A percentile compares a stretch with the other conserved stretches of the same genome.
These are phyloP conservation scores for Kwoniella europaea DNA, from an alignment of 768 basidiomycete genomes.

Conservation along the genomic window DNA sequence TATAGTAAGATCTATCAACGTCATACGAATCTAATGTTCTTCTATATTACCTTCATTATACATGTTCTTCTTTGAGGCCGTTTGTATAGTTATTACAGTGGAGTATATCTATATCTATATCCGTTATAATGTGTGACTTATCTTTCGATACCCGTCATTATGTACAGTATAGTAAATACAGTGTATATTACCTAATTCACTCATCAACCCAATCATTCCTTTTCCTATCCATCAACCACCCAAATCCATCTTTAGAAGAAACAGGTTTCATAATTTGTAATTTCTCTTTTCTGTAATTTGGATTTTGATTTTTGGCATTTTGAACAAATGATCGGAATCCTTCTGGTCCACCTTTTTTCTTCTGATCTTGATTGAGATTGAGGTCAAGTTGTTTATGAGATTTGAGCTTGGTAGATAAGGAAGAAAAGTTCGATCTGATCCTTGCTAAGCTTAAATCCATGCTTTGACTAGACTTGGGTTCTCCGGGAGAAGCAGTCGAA, in stretches of 20 bases:
- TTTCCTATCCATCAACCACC: neutral
- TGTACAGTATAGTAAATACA: no score
- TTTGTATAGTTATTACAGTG: neutral
- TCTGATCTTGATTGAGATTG: neutral
- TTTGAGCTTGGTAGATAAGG: neutral
- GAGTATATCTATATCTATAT: neutral
- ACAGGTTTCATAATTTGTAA: constrained; percentile 2
- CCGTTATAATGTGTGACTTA: neutral
- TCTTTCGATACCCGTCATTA: neutral
- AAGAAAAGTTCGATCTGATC: neutral
- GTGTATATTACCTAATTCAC: no score
- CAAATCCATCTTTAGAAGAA: neutral
- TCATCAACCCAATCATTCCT: neutral
- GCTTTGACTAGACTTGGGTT: no score
- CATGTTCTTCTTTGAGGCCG: no score
- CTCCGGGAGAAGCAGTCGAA: neutral
- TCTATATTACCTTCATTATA: no score
- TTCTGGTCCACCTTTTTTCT: neutral
- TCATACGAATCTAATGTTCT: no score
- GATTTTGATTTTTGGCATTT: neutral
- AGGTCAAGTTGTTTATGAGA: neutral
- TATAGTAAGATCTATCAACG: no score
- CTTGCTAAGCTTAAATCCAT: no score
- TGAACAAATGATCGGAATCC: constrained; percentile 1
- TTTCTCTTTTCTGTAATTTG: neutral